Conservation (phyloP, 179 eudicot genomes). For the Corrigiola litoralis region DNA sequence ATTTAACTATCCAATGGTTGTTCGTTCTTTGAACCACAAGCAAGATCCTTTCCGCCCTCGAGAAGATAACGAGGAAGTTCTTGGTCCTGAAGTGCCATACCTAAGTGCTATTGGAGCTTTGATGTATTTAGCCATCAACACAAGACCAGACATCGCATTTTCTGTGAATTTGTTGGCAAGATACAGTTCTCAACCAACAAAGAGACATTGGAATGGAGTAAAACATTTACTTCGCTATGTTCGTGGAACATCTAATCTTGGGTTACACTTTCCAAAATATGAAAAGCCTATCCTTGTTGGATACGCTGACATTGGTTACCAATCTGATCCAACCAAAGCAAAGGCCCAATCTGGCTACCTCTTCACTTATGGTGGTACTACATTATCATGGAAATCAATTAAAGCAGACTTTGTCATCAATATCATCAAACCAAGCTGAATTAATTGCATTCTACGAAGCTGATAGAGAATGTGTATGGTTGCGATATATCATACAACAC, state of each 20-base stretch:
- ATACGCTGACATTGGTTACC: not conserved
- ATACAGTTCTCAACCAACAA: not conserved
- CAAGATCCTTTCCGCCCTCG: not conserved
- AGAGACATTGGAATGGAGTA: not conserved
- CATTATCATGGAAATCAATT: not conserved
- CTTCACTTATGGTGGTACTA: not conserved
- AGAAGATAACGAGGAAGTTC: not conserved
- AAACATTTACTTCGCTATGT: not conserved
- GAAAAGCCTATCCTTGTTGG: not conserved
- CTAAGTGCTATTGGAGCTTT: not conserved
- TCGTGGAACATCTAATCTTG: not conserved
- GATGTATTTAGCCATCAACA: not conserved
- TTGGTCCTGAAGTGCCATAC: slow-evolving; percentile 12
- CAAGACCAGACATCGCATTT: not conserved
- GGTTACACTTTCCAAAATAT: not conserved
- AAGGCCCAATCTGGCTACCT: not conserved
- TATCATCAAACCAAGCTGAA: slow-evolving; percentile 1
- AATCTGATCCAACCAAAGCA: slow-evolving; percentile 5
- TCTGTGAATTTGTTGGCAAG: not conserved
- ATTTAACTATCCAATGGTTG: too few species aligned
- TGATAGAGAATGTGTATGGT: not conserved
- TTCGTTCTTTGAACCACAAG: not conserved
- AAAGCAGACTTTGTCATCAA: not conserved
- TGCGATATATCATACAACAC: not conserved
- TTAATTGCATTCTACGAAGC: not conserved